A percentile compares a stretch with the other conserved stretches of the same genome.
Conservation (phyloP, 148 eudicot species). For the Persicaria maculosa region DNA sequence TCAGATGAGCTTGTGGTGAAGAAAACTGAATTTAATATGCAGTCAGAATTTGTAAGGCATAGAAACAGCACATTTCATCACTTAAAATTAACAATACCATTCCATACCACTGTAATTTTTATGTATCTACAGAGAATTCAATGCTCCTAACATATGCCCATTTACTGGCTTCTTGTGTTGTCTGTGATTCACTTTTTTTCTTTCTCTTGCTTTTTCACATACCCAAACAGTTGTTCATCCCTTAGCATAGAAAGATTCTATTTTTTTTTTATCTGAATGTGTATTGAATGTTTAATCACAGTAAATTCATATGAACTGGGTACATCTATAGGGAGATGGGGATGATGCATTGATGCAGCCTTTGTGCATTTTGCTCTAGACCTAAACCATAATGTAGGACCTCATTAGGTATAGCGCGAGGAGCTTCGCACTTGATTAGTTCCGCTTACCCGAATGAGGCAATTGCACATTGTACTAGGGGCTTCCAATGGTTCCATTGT, state of each 20-base stretch:
- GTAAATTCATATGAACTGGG: no score
- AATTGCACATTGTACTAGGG: background rate
- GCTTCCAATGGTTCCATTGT: background rate
- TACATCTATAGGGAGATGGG: no score
- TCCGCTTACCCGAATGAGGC: background rate
- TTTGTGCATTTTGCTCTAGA: slow-evolving; percentile 1
- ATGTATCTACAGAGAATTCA: slow-evolving; percentile 6
- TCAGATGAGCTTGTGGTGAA: background rate
- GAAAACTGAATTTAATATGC: slow-evolving; percentile 4
- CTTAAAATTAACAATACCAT: background rate
- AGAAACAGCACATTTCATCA: background rate
- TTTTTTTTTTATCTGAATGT: no score
- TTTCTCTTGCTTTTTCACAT: slow-evolving; percentile 1
- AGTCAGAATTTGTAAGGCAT: background rate
- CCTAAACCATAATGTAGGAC: background rate
- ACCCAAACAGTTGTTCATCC: slow-evolving; percentile 4
- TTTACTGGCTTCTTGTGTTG: background rate
- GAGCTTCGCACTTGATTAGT: background rate
- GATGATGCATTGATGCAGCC: background rate
- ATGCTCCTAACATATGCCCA: slow-evolving; percentile 4
- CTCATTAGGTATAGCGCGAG: background rate
- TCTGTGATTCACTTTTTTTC: background rate
- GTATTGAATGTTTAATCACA: no score
- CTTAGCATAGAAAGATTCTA: no score
- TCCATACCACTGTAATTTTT: background rate